Conservation (phyloP, 2,329 filamentous ascomycete genomes). For the Trichophyton equinum region DNA sequence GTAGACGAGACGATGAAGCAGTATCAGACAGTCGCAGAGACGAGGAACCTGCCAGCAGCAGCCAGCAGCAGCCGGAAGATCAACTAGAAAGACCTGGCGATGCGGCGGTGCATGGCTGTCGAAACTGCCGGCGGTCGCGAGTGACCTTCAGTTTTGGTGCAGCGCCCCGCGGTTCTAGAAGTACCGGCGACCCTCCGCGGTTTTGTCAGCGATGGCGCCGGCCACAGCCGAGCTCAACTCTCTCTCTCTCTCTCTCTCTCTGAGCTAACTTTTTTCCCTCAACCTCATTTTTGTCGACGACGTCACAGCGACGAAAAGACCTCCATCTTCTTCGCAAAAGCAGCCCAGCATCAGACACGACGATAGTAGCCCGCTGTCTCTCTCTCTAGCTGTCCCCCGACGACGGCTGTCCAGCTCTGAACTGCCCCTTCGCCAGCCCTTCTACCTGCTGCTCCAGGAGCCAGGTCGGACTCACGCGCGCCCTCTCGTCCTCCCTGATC, state of each 20-base stretch:
- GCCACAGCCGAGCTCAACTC: background rate
- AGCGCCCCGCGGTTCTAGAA: background rate
- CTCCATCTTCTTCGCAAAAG: background rate
- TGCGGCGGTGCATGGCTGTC: background rate
- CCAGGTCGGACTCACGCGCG: background rate
- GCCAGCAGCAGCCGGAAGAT: too few species aligned
- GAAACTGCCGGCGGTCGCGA: background rate
- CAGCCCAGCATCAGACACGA: background rate
- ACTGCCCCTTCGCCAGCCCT: background rate
- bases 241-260: too few species aligned
- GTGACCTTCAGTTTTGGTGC: background rate
- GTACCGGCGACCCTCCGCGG: background rate
- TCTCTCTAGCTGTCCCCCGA: background rate
- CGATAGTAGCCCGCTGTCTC: background rate
- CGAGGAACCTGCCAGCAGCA: too few species aligned
- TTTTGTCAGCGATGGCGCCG: slow-evolving; percentile 1
- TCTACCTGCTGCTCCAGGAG: background rate
- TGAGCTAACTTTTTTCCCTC: background rate
- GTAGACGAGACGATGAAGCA: too few species aligned
- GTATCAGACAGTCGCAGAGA: too few species aligned
- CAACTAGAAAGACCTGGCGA: background rate
- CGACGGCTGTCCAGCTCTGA: background rate
- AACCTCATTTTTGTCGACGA: background rate
- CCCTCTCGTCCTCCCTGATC: background rate
- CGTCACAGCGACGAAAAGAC: background rate